Evolutionary conservation across 805 yeast species (phyloP).

Genomic region (Candida caryicola): DNA sequence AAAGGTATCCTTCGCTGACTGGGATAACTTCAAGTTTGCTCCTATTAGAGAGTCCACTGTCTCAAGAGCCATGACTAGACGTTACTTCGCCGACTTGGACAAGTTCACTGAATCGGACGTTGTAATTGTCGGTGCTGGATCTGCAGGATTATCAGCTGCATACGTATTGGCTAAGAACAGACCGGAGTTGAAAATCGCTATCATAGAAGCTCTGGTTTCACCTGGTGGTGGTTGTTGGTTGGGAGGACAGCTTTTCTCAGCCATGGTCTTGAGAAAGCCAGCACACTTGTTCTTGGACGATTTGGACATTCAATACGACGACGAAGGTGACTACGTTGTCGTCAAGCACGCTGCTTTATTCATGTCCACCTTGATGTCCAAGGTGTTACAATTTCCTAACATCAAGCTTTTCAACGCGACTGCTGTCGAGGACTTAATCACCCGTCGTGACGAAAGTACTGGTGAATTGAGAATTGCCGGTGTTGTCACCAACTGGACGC

Average conservation of each 20-base stretch:
- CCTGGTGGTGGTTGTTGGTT: conserved; percentile 82
- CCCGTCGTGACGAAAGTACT: conserved; percentile 55
- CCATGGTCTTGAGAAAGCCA: conserved; percentile 78
- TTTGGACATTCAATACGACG: conserved; percentile 64
- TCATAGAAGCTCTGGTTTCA: conserved; percentile 70
- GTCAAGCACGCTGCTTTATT: conserved; percentile 79
- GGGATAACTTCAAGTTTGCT: conserved; percentile 66
- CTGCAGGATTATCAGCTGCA: conserved; percentile 76
- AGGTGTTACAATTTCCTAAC: conserved; percentile 68
- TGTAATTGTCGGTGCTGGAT: conserved; percentile 76
- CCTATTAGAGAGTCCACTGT: conserved; percentile 79
- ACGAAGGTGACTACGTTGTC: conserved; percentile 76
- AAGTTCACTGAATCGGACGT: conserved; percentile 73
- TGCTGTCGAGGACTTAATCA: conserved; percentile 75
- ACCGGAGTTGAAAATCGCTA: conserved; percentile 72
- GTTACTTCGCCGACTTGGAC: conserved; percentile 71
- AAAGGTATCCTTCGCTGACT: conserved; percentile 44
- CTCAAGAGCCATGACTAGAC: conserved; percentile 74
- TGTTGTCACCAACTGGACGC: conserved; percentile 81
- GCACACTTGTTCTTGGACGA: conserved; percentile 68
- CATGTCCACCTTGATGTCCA: conserved; percentile 67
- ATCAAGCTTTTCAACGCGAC: conserved; percentile 78
- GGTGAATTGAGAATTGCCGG: conserved; percentile 70
- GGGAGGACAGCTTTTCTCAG: conserved; percentile 74
- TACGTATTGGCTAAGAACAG: conserved; percentile 67